phyloP scores from a whole-genome alignment of 495 filamentous ascomycete genomes.

The Pseudoneurospora amorphoporcata region DNA sequence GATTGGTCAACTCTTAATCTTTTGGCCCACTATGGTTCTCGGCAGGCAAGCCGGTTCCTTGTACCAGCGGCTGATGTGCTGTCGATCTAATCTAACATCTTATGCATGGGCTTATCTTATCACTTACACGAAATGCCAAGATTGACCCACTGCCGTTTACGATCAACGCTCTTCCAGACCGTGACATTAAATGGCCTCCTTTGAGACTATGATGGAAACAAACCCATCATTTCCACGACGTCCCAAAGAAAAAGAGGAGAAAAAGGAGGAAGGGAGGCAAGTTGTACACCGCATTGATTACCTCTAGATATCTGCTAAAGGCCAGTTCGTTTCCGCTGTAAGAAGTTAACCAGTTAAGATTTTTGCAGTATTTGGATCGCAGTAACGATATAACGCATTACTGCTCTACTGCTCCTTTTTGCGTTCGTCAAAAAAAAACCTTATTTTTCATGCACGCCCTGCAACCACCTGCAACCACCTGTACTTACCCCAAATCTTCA shows the following conservation, averaged over 20 bases:
- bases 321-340: too few relatives aligned
- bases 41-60: neutral
- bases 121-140: conserved; percentile 1
- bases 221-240: neutral
- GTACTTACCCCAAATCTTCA: too few relatives aligned
- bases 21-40: neutral
- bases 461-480: too few relatives aligned
- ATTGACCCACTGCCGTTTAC: neutral
- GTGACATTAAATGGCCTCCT: neutral
- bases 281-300: too few relatives aligned
- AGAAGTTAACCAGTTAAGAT: too few relatives aligned
- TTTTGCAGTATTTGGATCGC: too few relatives aligned
- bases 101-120: conserved; percentile 3
- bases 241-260: neutral
- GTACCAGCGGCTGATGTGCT: neutral
- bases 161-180: neutral
- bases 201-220: neutral
- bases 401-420: too few relatives aligned
- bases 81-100: conserved; percentile 4
- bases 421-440: too few relatives aligned
- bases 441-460: too few relatives aligned
- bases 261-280: neutral
- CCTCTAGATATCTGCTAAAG: too few relatives aligned
- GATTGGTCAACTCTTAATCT: neutral
- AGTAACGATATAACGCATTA: too few relatives aligned